phyloP scores from a whole-genome alignment of 202 grass and related monocot genomes.

The Zizania palustris region DNA sequence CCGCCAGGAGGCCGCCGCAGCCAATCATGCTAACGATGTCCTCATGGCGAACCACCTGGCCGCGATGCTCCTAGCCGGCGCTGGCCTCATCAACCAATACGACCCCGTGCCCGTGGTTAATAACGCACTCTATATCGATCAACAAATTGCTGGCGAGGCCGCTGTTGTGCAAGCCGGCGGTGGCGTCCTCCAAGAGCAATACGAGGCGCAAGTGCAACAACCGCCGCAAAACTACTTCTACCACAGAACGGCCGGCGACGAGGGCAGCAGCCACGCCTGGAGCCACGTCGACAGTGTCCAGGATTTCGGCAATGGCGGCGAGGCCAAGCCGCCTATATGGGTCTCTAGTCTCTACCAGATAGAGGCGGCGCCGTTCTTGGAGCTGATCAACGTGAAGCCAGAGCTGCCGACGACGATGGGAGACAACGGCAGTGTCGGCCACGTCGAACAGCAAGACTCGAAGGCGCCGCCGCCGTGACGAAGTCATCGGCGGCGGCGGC shows the following conservation, averaged over 20 bases:
- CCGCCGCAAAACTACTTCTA: slow-evolving; percentile 36
- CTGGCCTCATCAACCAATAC: neutral
- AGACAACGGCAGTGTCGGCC: neutral
- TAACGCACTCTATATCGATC: slow-evolving; percentile 30
- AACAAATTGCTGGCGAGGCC: neutral
- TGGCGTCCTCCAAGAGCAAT: neutral
- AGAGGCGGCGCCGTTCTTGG: slow-evolving; percentile 14
- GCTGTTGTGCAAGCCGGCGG: neutral
- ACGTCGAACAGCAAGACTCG: neutral
- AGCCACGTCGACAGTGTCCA: neutral
- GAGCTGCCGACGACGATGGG: neutral
- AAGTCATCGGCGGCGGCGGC: neutral
- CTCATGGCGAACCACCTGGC: neutral
- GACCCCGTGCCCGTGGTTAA: neutral
- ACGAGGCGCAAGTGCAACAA: neutral
- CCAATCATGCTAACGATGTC: neutral
- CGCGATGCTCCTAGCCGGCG: neutral
- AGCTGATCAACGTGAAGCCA: slow-evolving; percentile 34
- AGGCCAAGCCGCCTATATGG: neutral
- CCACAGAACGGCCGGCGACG: slow-evolving; percentile 24
- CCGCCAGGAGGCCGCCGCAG: slow-evolving; percentile 13
- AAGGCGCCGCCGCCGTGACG: neutral
- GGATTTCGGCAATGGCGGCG: neutral
- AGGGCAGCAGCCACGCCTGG: slow-evolving; percentile 12
- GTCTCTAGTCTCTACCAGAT: slow-evolving; percentile 34